Base-by-base conservation (phyloP, 106 monocot species). In the Alisma plantagoaquatica region DNA sequence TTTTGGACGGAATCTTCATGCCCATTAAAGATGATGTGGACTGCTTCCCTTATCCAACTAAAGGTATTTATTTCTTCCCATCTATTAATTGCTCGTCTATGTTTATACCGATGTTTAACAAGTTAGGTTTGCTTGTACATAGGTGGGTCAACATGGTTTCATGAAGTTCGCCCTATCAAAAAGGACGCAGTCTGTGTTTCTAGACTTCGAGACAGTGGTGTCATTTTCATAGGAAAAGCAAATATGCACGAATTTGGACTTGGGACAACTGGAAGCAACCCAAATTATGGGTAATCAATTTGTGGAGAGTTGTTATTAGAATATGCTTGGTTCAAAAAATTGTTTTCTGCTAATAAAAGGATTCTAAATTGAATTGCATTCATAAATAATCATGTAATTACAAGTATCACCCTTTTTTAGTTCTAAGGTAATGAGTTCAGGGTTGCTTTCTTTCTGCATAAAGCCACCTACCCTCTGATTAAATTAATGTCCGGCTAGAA, bases 231-330 rank as follows among this genome's bases (percentile, higher is more conserved):
- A 41, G 98, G 98, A 14, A 98, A 98, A 63, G 98, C 90, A 65
- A 90, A 89, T 33, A 98, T 98, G 98, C 84, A 98, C 72, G 98
- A 98, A 48, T 54, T 98, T 24, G 98, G 98, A n/a, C 60, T 89
- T 66, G 98, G 98, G 18, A 76, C 76, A 12, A 85, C 98, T 27
- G 98, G 98, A 59, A 98, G 79, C 61, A 98, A 98, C 77, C 78
- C 98, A 60, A 81, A 74, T 53, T 73, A 98, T 70, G 98, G 98
- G 98, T 98, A 31, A 69, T 14, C 35, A 38, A 38, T 38, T 38
- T 38, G 14, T 38, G 35, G 5, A 38, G 5, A 7, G 35, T 14
- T 38, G 35, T 38, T 14, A 38, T n/a, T n/a, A n/a, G n/a, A n/a
- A n/a, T n/a, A n/a, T n/a, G n/a, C n/a, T n/a, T n/a, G n/a, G n/a